These are phyloP conservation scores for Diaporthe helianthi DNA, from an alignment of 2,329 filamentous ascomycete genomes.

Conservation along the genomic window DNA sequence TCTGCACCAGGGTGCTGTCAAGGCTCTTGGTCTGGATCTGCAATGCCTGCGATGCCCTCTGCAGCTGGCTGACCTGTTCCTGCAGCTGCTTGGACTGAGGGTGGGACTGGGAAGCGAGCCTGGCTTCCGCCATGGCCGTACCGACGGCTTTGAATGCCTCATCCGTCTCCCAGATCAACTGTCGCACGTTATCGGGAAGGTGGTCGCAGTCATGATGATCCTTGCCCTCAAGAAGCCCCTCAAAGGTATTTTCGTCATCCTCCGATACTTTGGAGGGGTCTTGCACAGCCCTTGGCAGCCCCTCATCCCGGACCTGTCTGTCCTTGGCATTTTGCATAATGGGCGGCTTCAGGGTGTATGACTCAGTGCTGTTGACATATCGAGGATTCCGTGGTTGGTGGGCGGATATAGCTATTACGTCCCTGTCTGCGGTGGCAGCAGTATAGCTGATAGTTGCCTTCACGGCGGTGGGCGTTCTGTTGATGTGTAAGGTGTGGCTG, in stretches of 20 bases:
- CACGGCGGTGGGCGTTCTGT: constrained; percentile 23
- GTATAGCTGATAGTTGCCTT: constrained; percentile 18
- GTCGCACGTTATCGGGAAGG: constrained; percentile 49
- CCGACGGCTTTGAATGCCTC: constrained; percentile 57
- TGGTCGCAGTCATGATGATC: constrained; percentile 1
- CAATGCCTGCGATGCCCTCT: constrained; percentile 26
- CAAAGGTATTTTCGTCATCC: constrained; percentile 23
- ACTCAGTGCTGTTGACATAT: constrained; percentile 25
- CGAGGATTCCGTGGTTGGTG: constrained; percentile 6
- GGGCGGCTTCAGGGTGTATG: constrained; percentile 22
- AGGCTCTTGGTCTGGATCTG: constrained; percentile 19
- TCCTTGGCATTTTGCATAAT: constrained; percentile 12
- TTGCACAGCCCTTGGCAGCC: constrained; percentile 7
- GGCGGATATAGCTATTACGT: neutral
- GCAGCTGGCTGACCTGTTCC: constrained; percentile 16
- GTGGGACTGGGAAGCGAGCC: constrained; percentile 39
- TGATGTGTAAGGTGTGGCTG: neutral
- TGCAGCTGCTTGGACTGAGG: constrained; percentile 23
- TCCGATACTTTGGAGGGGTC: constrained; percentile 3
- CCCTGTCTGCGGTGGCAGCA: neutral
- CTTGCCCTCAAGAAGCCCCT: constrained; percentile 8
- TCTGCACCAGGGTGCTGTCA: constrained; percentile 17
- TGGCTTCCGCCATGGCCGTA: constrained; percentile 49
- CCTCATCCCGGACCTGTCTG: neutral
- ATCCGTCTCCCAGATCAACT: constrained; percentile 58